phyloP scores from a whole-genome alignment of 768 basidiomycete genomes.

The Tephrocybe sp. region DNA sequence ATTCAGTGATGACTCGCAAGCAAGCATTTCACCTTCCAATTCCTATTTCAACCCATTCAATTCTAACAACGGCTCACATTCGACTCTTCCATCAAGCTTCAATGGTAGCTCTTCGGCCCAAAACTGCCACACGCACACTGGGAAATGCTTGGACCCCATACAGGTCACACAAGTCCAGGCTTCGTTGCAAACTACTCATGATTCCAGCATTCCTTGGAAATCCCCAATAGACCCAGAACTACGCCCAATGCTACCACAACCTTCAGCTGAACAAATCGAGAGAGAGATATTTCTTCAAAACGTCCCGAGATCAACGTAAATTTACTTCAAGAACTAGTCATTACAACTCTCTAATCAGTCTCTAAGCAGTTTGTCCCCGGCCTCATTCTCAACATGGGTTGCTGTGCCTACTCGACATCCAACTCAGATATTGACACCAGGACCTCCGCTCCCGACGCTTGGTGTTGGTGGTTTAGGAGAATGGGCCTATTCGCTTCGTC shows the following conservation, averaged over 20 bases:
- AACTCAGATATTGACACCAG: constrained; percentile 7
- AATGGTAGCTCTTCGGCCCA: constrained; percentile 21
- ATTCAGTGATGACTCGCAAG: constrained; percentile 20
- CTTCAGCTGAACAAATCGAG: background rate
- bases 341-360: too few relatives aligned
- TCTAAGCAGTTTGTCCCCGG: too few relatives aligned
- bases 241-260: background rate
- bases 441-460: constrained; percentile 40
- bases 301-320: background rate
- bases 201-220: background rate
- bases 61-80: constrained; percentile 26
- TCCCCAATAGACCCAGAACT: background rate
- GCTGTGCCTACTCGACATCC: constrained; percentile 3
- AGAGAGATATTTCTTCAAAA: background rate
- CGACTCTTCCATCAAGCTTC: constrained; percentile 29
- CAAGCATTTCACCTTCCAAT: constrained; percentile 23
- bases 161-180: background rate
- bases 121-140: constrained; percentile 2
- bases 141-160: background rate
- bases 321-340: too few relatives aligned
- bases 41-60: constrained; percentile 24
- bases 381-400: background rate
- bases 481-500: constrained; percentile 65
- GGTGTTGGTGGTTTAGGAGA: constrained; percentile 48
- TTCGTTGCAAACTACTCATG: background rate